Base-by-base conservation (phyloP, 1,284 basidiomycete genomes). In the Mycosarcoma mackinlayi region DNA sequence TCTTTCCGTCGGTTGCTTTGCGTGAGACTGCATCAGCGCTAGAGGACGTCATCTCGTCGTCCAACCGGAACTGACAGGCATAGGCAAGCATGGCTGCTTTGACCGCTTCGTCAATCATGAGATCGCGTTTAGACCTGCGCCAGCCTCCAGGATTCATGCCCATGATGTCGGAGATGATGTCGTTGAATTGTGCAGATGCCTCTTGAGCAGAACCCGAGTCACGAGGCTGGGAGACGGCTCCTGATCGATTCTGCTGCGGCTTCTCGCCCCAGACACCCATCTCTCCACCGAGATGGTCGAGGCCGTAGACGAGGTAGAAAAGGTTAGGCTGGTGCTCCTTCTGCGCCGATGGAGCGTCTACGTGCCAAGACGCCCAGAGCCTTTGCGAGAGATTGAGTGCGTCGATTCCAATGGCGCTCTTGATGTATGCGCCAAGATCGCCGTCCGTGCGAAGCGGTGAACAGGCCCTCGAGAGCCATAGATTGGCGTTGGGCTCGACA, bases 71-170 rank as follows among this genome's bases (percentile, higher is more conserved):
- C 27, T 73, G 70, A 31, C 70, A 73, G 2, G 70, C 70, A n/a
- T 73, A 73, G 4, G 70, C 70, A 14, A 73, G 49, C 70, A 73
- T 73, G 10, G 61, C 61, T 1, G 70, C 70, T 33, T 73, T 73
- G 41, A 73, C 70, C 11, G 70, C 70, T 37, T 73, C 70, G 40
- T 73, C 70, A 21, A 73, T 65, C 60, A 65, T 62, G 13, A 65
- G 37, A 27, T 73, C 70, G 11, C 69, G 41, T 41, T 67, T 61
- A 5, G 69, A 72, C 28, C 60, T 40, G 9, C 56, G 48, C 69
- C 69, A 72, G 25, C 69, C 69, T 25, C 63, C 69, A 1, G 64
- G 60, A 14, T 52, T 59, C 56, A 63, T 63, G 14, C 69, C 69
- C n/a, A 58, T 27, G 2, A 72, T 18, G 37, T 65, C 63, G 11